These are phyloP conservation scores for Corniculantispora saksenae DNA, from an alignment of 2,329 filamentous ascomycete genomes.

Conservation along the genomic window DNA sequence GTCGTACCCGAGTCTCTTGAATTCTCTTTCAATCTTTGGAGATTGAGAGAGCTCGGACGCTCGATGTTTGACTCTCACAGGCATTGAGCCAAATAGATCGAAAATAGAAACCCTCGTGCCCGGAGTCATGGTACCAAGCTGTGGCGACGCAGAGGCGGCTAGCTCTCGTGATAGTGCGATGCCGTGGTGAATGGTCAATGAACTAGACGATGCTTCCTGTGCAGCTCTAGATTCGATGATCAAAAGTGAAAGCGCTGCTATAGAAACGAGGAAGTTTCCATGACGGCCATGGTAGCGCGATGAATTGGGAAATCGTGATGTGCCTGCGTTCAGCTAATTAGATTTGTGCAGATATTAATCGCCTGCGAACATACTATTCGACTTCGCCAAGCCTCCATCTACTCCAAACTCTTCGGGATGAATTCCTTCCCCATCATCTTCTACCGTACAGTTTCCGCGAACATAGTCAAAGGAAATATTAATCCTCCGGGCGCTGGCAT, in stretches of 20 bases:
- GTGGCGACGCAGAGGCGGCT: conserved; percentile 61
- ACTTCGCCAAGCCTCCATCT: conserved; percentile 69
- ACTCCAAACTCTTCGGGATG: conserved; percentile 69
- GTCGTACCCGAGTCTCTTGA: conserved; percentile 61
- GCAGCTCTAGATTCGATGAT: conserved; percentile 72
- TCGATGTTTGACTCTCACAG: conserved; percentile 83
- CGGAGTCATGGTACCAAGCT: conserved; percentile 56
- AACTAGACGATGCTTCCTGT: conserved; percentile 60
- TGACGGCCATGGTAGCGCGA: conserved; percentile 60
- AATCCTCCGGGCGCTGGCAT: conserved; percentile 71
- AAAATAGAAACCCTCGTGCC: conserved; percentile 77
- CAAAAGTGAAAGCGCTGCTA: conserved; percentile 75
- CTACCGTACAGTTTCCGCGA: conserved; percentile 74
- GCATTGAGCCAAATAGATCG: conserved; percentile 87
- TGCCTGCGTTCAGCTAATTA: conserved; percentile 54
- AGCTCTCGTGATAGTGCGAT: conserved; percentile 63
- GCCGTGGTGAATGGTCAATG: conserved; percentile 70
- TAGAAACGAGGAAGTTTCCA: conserved; percentile 75
- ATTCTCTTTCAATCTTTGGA: conserved; percentile 59
- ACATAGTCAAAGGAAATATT: conserved; percentile 72
- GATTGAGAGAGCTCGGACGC: conserved; percentile 54
- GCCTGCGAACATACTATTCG: conserved; percentile 60
- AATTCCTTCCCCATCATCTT: conserved; percentile 86
- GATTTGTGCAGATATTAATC: not conserved
- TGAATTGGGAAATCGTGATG: conserved; percentile 63